Evolutionary conservation across 1,139 yeast genomes (phyloP), one percentile per base, ranked within the genome.

Genomic region (Geotrichum cucujoidarum): DNA sequence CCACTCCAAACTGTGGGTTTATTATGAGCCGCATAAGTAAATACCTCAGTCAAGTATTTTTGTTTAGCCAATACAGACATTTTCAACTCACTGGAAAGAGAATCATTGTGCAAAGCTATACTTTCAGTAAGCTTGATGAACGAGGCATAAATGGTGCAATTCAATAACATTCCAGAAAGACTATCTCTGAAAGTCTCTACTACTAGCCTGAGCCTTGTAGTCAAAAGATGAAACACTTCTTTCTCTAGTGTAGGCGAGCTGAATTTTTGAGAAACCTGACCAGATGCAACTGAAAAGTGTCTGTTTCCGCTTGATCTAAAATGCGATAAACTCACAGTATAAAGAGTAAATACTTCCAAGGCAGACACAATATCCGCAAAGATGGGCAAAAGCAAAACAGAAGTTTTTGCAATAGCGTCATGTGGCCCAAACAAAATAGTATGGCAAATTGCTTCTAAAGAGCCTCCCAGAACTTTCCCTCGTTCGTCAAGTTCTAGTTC

Each of bases 361-460:
- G 78, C 75, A 11, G 68, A 65, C 20, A 74, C 75, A 50, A 84
- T 74, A 56, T 78, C 78, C 16, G 84, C 83, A 50, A 83, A 68
- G 32, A 87, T 61, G 0, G 96, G 95, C 40, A 87, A 64, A 8
- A 81, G 71, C 35, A 75, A 64, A 22, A 83, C 67, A 4, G 84
- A 66, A 46, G 78, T 77, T 21, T 61, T 60, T 4, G 76, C 70
- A 34, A 72, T 62, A 38, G 60, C 64, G 25, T 63, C 68, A 50
- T 68, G 69, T 16, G 64, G 67, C 22, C 69, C 72, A 64, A 86
- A 86, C 5, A 86, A 64, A 30, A 85, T 70, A 10, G 85, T 77
- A 63, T 88, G 96, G 52, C 89, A 75, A 36, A 88, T 71, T 34
- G 89, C 76, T 61, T 87, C 95, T 13, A 79, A 62, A 1, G 87